phyloP scores from a whole-genome alignment of 345 rosid species.

The Bruguiera gymnorhiza region DNA sequence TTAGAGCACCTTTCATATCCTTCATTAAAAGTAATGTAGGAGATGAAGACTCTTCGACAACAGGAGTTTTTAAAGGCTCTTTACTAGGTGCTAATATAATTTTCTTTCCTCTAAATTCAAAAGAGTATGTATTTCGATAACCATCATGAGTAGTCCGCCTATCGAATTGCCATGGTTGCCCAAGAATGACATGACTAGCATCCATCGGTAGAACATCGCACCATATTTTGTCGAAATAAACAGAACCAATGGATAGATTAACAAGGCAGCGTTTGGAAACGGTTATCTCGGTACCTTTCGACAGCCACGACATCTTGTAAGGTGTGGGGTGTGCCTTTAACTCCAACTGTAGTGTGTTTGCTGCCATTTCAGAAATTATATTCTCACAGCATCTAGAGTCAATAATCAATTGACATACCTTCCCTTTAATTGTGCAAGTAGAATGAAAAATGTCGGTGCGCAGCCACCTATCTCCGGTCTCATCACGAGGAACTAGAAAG shows the following conservation, averaged over 20 bases:
- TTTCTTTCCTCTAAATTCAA: too few relatives aligned
- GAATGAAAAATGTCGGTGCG: background rate
- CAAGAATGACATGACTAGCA: too few relatives aligned
- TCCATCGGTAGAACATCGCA: too few relatives aligned
- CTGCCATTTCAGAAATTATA: background rate
- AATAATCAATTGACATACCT: background rate
- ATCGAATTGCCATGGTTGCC: too few relatives aligned
- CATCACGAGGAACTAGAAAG: background rate
- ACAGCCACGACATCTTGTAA: background rate
- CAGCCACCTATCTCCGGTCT: background rate
- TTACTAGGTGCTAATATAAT: too few relatives aligned
- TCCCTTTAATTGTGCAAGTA: background rate
- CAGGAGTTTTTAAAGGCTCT: too few relatives aligned
- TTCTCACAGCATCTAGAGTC: background rate
- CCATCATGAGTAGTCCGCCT: too few relatives aligned
- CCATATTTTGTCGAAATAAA: background rate
- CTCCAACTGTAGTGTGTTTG: too few relatives aligned
- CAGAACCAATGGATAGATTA: background rate
- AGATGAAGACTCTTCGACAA: too few relatives aligned
- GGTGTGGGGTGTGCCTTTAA: background rate
- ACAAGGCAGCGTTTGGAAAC: background rate
- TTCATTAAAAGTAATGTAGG: too few relatives aligned
- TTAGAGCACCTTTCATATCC: too few relatives aligned
- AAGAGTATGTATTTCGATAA: too few relatives aligned
- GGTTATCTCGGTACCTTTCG: background rate